Conservation (phyloP, 2,329 filamentous ascomycete genomes). For the Diaporthe eres region DNA sequence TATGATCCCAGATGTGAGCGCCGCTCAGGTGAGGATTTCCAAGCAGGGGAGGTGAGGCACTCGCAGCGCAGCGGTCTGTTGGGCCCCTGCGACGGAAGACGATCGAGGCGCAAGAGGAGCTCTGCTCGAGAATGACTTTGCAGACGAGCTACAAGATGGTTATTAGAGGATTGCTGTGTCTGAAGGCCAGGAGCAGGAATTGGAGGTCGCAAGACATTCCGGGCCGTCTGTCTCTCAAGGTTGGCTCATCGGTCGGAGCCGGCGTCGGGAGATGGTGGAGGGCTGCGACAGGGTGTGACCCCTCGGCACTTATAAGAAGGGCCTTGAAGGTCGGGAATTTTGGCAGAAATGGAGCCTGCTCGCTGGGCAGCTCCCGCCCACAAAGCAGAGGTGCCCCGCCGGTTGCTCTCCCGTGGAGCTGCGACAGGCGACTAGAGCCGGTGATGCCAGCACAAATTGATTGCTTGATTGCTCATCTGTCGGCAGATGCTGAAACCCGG, state of each 20-base stretch:
- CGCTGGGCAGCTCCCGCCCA: slow-evolving; percentile 10
- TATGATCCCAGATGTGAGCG: slow-evolving; percentile 36
- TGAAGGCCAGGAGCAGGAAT: neutral
- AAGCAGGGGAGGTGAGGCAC: neutral
- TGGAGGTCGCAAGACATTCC: neutral
- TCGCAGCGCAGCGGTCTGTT: neutral
- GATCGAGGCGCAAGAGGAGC: neutral
- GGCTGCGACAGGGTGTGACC: slow-evolving; percentile 13
- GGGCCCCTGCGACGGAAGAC: neutral
- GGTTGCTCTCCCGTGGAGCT: slow-evolving; percentile 12
- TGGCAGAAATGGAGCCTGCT: slow-evolving; percentile 1
- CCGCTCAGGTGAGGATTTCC: slow-evolving; percentile 6
- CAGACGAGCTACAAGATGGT: slow-evolving; percentile 2
- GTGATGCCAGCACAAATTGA: neutral
- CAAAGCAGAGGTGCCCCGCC: slow-evolving; percentile 23
- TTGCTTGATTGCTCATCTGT: slow-evolving; percentile 10
- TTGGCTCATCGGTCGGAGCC: slow-evolving; percentile 19
- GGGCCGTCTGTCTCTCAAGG: neutral
- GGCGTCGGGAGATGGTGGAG: slow-evolving; percentile 30
- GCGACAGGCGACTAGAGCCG: neutral
- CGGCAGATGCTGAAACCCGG: slow-evolving; percentile 23
- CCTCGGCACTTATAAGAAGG: slow-evolving; percentile 23
- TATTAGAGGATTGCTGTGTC: neutral
- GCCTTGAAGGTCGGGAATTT: slow-evolving; percentile 3
- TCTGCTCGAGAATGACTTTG: neutral